A percentile compares a stretch with the other conserved stretches of the same genome.
phyloP scores from a whole-genome alignment of 2,329 filamentous ascomycete genomes.

The Epichloe glyceriae region DNA sequence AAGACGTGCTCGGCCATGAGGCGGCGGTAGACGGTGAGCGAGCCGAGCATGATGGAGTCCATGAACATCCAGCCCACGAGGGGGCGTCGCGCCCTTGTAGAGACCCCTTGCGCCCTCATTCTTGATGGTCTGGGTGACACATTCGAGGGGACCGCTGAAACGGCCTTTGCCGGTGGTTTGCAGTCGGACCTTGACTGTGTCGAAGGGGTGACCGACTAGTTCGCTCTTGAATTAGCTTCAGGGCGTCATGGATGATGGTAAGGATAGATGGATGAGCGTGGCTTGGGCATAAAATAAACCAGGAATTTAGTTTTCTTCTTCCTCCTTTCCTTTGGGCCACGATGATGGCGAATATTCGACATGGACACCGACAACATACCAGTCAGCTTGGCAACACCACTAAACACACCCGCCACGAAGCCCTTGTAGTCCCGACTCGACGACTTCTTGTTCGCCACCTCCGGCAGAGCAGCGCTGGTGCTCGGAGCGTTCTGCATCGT shows the following conservation, averaged over 20 bases:
- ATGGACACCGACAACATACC: conserved; percentile 38
- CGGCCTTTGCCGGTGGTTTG: conserved; percentile 69
- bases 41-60: conserved; percentile 85
- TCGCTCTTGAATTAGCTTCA: too few relatives aligned
- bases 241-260: too few relatives aligned
- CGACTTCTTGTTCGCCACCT: neutral
- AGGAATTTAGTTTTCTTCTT: neutral
- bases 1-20: conserved; percentile 73
- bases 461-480: neutral
- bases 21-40: conserved; percentile 77
- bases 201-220: conserved; percentile 62
- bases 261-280: too few relatives aligned
- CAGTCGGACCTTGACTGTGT: conserved; percentile 91
- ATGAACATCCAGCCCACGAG: conserved; percentile 98
- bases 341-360: too few relatives aligned
- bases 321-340: neutral
- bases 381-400: conserved; percentile 77
- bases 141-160: conserved; percentile 79
- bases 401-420: conserved; percentile 96
- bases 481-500: neutral
- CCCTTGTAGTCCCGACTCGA: conserved; percentile 59
- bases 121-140: conserved; percentile 68
- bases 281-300: too few relatives aligned
- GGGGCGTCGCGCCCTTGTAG: conserved; percentile 85
- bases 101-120: conserved; percentile 76